A percentile compares a stretch with the other conserved stretches of the same genome.
These are phyloP conservation scores for Solanum clarkiae DNA, from an alignment of 257 asterid species.

Conservation along the genomic window DNA sequence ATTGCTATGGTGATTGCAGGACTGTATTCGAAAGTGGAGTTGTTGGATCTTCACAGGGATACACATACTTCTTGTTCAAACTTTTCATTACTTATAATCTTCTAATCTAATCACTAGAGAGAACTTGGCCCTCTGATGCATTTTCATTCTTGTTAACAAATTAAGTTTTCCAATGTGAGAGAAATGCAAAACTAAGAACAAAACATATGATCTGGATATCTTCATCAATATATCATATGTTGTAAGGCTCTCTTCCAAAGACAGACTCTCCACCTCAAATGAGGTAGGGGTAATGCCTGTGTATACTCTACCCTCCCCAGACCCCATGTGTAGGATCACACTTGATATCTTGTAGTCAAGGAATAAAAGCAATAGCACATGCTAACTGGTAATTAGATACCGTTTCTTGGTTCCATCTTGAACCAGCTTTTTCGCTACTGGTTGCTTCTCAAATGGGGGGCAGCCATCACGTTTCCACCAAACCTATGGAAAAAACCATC, in stretches of 20 bases:
- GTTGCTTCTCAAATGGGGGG: conserved; percentile 85
- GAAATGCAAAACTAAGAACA: not conserved
- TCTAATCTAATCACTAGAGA: not conserved
- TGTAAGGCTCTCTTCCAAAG: not conserved
- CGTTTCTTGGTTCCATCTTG: conserved; percentile 65
- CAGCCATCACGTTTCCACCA: conserved; percentile 99
- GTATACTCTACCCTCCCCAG: not conserved
- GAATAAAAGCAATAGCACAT: not conserved
- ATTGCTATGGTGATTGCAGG: not conserved
- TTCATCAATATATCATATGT: not conserved
- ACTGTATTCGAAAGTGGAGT: not conserved
- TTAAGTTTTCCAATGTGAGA: not conserved
- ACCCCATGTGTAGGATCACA: not conserved
- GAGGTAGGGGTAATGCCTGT: not conserved
- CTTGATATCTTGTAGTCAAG: not conserved
- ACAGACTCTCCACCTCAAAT: not conserved
- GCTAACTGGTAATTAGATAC: conserved; percentile 14
- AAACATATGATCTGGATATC: not conserved
- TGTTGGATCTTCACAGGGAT: not conserved
- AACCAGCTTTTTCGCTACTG: conserved; percentile 47
- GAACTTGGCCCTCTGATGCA: not conserved
- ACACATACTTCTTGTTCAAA: not conserved
- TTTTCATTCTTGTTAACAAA: not conserved
- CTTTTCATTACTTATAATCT: not conserved
- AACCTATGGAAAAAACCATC: conserved; percentile 36